Base-by-base conservation (phyloP, 2,329 filamentous ascomycete species). In the Fusarium guadeloupense region DNA sequence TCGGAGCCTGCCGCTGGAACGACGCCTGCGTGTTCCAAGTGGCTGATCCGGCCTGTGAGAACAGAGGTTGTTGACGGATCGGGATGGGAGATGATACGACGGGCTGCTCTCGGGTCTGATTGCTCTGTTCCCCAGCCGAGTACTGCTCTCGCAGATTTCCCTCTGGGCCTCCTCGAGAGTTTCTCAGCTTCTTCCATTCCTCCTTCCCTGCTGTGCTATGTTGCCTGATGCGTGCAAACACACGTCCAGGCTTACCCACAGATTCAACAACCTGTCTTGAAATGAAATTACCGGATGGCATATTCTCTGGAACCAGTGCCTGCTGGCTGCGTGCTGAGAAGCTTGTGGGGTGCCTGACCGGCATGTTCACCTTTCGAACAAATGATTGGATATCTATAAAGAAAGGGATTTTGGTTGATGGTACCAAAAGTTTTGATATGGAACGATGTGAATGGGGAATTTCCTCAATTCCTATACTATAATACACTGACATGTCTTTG, bases 351-450 rank as follows among this genome's bases (percentile, higher is more conserved):
- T 42, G 33, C 26, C 7, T 47, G 28, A 30, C 20, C 23, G 35
- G 33, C 51, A 62, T 62, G 9, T 31, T 61, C 21, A 19, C 13
- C 14, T 23, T 23, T 31, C 25, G 17, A 40, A 25, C 13, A 33
- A 41, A 9, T 17, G 13, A 34, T 23, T 37, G 21, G 31, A 23
- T 21, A 9, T 28, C 25, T 25, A 14, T n/a, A 19, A 35, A 10
- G 16, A 20, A 10, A 26, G 33, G 30, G 16, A 33, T 16, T 21
- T 10, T 17, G 13, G 12, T 26, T 5, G 26, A n/a, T 30, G 6
- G 17, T 17, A 23, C 10, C 13, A 21, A 20, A 23, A 16, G 10
- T 21, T 19, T 16, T 10, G 12, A 31, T 12, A 14, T 20, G 16
- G n/a, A 33, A 34, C 19, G 19, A 12, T 17, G 9, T 20, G 25